Evolutionary conservation across 352 stramenopile genomes (phyloP).

Genomic region (Aphanomyces cochlioides): DNA sequence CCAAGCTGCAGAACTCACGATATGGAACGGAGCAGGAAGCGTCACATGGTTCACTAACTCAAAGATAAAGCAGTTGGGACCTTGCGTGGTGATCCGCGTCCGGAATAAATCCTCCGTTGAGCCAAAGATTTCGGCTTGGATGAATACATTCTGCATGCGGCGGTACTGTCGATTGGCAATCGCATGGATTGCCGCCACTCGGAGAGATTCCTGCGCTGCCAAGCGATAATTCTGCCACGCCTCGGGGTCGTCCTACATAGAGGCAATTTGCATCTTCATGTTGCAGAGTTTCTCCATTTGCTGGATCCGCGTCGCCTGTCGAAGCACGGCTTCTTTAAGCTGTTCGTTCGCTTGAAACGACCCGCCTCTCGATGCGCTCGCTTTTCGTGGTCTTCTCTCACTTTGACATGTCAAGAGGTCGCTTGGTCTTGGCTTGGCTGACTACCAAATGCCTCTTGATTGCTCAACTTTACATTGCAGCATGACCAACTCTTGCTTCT

Average conservation of each 20-base stretch:
- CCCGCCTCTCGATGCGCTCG: not conserved
- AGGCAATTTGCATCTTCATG: not conserved
- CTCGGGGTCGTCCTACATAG: not conserved
- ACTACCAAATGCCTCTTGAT: not conserved
- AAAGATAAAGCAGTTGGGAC: not conserved
- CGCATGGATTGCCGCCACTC: conserved; percentile 2
- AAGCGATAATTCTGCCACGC: conserved; percentile 1
- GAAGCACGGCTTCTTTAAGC: not conserved
- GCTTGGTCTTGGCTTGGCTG: not conserved
- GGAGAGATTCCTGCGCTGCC: not conserved
- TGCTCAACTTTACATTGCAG: not conserved
- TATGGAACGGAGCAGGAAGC: not conserved
- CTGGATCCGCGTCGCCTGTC: not conserved
- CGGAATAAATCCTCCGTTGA: not conserved
- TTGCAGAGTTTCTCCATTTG: not conserved
- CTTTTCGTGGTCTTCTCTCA: not conserved
- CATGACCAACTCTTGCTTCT: not conserved
- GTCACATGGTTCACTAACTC: not conserved
- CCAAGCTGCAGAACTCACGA: not conserved
- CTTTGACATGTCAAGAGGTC: not conserved
- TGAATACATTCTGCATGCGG: not conserved
- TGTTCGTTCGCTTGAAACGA: not conserved
- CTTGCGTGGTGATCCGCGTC: not conserved
- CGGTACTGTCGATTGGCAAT: conserved; percentile 4
- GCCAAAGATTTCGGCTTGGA: not conserved